phyloP scores from a whole-genome alignment of 768 basidiomycete species.

The Termitomyces sp. region DNA sequence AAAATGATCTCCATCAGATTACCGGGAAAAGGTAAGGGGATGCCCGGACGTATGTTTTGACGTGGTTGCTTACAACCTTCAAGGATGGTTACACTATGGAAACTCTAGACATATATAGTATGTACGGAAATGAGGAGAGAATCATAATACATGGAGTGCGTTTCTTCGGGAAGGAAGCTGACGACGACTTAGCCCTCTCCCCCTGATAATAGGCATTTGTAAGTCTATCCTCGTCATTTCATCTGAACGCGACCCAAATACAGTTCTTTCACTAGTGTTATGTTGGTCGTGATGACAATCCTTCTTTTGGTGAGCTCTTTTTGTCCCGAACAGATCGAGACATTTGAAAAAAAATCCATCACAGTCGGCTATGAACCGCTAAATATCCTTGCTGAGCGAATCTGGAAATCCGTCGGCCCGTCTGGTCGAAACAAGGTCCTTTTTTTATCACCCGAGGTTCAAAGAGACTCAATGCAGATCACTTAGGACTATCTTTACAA shows the following conservation, averaged over 20 bases:
- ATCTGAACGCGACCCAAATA: background rate
- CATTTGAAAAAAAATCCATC: background rate
- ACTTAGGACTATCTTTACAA: slow-evolving; percentile 81
- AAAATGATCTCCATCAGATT: slow-evolving; percentile 39
- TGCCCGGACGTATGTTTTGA: background rate
- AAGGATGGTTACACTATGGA: slow-evolving; percentile 92
- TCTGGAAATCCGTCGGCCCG: slow-evolving; percentile 75
- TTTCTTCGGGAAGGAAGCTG: background rate
- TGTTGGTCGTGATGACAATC: slow-evolving; percentile 82
- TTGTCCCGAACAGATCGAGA: background rate
- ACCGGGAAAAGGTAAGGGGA: slow-evolving; percentile 69
- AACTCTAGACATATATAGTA: slow-evolving; percentile 63
- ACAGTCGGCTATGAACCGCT: slow-evolving; percentile 81
- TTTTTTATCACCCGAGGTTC: background rate
- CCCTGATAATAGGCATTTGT: slow-evolving; percentile 41
- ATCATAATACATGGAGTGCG: slow-evolving; percentile 53
- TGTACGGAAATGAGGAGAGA: slow-evolving; percentile 45
- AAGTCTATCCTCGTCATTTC: slow-evolving; percentile 15
- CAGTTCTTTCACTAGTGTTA: slow-evolving; percentile 51
- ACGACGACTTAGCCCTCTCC: slow-evolving; percentile 4
- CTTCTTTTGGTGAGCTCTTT: slow-evolving; percentile 67
- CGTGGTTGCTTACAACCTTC: background rate
- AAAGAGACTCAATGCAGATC: background rate
- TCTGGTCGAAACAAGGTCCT: slow-evolving; percentile 86
- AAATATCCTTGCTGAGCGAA: slow-evolving; percentile 57